phyloP scores from a whole-genome alignment of 2,329 filamentous ascomycete species.

The Claviceps citrina region DNA sequence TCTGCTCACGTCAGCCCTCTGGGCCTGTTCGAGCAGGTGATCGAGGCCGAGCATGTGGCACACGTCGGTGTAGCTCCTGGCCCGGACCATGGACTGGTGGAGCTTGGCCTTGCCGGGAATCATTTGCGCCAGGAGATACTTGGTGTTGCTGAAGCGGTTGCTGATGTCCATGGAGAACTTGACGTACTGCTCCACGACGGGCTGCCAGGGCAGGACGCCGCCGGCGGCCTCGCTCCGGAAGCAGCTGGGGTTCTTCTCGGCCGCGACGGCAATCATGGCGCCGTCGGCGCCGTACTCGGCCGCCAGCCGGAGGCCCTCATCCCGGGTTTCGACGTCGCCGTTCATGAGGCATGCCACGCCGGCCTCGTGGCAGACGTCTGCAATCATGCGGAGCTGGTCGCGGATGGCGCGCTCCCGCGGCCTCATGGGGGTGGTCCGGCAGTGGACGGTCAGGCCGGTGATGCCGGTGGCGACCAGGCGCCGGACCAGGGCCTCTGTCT shows the following conservation, averaged over 20 bases:
- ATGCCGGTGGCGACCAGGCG: conserved; percentile 77
- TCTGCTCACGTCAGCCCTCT: conserved; percentile 47
- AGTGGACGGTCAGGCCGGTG: conserved; percentile 83
- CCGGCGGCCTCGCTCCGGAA: conserved; percentile 59
- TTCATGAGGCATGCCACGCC: conserved; percentile 94
- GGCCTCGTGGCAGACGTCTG: conserved; percentile 60
- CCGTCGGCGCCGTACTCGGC: conserved; percentile 75
- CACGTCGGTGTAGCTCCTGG: conserved; percentile 56
- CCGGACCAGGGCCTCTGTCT: conserved; percentile 64
- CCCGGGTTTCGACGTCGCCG: conserved; percentile 67
- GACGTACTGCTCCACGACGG: conserved; percentile 65
- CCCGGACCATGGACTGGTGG: conserved; percentile 45
- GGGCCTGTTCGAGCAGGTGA: conserved; percentile 47
- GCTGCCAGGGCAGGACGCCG: conserved; percentile 56
- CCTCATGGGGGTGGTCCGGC: conserved; percentile 89
- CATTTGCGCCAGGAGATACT: conserved; percentile 74
- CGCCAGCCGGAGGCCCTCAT: conserved; percentile 56
- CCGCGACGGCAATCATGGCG: conserved; percentile 91
- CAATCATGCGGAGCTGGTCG: conserved; percentile 72
- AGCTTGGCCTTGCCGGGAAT: conserved; percentile 61
- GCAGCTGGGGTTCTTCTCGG: conserved; percentile 80
- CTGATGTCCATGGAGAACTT: conserved; percentile 57
- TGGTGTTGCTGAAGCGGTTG: conserved; percentile 85
- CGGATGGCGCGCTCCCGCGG: conserved; percentile 78
- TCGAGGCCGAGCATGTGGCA: conserved; percentile 51